Evolutionary conservation across 129 eudicot species (phyloP).

Genomic region (Tagetes erecta): DNA sequence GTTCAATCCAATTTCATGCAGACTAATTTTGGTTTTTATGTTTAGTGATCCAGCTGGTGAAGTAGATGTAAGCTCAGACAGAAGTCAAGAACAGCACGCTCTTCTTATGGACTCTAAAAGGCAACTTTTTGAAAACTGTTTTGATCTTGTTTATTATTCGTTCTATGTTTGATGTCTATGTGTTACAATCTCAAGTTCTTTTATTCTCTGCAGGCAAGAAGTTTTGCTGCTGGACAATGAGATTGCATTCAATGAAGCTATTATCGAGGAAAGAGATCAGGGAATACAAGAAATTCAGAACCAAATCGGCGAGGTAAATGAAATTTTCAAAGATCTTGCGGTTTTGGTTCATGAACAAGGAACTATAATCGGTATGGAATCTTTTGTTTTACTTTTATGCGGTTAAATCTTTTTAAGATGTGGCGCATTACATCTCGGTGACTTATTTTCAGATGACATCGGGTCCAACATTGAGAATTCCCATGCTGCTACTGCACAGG

Average conservation of each 20-base stretch:
- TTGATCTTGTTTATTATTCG: neutral
- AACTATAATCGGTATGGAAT: constrained; percentile 53
- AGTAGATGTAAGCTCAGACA: constrained; percentile 37
- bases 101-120: constrained; percentile 59
- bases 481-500: constrained; percentile 62
- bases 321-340: constrained; percentile 73
- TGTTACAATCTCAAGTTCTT: constrained; percentile 7
- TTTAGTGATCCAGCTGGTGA: constrained; percentile 44
- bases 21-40: neutral
- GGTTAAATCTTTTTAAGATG: neutral
- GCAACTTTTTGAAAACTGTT: constrained; percentile 23
- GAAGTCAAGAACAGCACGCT: constrained; percentile 45
- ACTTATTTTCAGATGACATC: constrained; percentile 56
- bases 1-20: neutral
- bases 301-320: constrained; percentile 72
- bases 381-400: neutral
- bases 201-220: constrained; percentile 53
- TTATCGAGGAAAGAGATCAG: constrained; percentile 81
- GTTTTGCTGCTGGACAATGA: constrained; percentile 55
- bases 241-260: constrained; percentile 66
- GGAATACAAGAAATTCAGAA: constrained; percentile 74
- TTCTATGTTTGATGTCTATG: neutral
- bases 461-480: constrained; percentile 65
- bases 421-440: neutral
- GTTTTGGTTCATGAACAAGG: constrained; percentile 66